phyloP scores from a whole-genome alignment of 441 rosid genomes.

The Biscutella laevigata region DNA sequence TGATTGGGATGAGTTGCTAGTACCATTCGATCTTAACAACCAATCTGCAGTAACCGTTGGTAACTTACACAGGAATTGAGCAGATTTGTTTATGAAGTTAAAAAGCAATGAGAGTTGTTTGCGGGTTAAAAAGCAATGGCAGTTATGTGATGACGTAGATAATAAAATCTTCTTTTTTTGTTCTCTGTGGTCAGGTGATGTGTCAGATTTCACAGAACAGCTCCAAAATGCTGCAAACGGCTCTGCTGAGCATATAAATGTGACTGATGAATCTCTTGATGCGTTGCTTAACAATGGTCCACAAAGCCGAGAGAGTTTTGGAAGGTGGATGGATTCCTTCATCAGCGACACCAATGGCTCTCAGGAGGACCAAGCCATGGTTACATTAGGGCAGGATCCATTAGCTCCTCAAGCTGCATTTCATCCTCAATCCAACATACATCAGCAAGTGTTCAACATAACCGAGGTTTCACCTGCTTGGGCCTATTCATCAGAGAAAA shows the following conservation, averaged over 20 bases:
- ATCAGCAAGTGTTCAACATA: conserved; percentile 56
- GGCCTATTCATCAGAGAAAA: conserved; percentile 74
- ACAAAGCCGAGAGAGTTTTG: conserved; percentile 85
- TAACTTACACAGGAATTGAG: no score
- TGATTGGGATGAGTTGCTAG: conserved; percentile 93
- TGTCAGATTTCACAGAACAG: conserved; percentile 36
- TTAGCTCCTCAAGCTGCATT: conserved; percentile 28
- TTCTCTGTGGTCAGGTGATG: conserved; percentile 37
- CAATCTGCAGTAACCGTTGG: no score
- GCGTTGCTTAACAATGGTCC: conserved; percentile 37
- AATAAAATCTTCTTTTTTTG: no score
- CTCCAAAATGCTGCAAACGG: conserved; percentile 34
- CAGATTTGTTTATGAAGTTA: no score
- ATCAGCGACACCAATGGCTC: conserved; percentile 52
- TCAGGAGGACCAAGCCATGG: conserved; percentile 42
- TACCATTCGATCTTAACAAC: conserved; percentile 41
- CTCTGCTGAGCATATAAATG: conserved; percentile 43
- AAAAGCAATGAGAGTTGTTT: no score
- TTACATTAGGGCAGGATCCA: conserved; percentile 39
- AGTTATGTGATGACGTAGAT: no score
- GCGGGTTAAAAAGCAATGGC: no score
- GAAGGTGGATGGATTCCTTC: conserved; percentile 66
- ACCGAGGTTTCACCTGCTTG: conserved; percentile 82
- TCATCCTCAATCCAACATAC: conserved; percentile 33
- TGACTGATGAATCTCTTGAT: conserved; percentile 31